phyloP scores from a whole-genome alignment of 164 flowering plant species.

The Kalanchoe fedtschenkoi region DNA sequence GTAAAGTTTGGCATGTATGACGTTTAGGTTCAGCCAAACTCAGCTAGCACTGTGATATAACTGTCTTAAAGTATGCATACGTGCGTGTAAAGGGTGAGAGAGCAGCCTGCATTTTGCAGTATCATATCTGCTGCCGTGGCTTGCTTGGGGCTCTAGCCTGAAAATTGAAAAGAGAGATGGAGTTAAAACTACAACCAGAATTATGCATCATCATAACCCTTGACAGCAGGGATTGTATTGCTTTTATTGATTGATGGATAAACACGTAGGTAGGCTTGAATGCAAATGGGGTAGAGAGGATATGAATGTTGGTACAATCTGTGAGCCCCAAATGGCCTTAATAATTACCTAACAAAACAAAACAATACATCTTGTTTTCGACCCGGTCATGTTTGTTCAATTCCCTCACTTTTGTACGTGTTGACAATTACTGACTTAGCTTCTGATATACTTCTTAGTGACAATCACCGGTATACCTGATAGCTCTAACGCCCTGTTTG shows the following conservation, averaged over 20 bases:
- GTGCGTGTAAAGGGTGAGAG: neutral
- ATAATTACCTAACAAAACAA: neutral
- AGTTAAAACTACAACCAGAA: neutral
- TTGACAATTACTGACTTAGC: slow-evolving; percentile 1
- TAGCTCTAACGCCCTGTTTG: neutral
- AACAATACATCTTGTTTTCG: no score
- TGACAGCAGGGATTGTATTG: neutral
- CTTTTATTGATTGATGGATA: neutral
- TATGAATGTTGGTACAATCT: neutral
- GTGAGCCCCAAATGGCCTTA: slow-evolving; percentile 1
- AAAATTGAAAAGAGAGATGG: neutral
- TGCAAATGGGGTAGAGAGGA: neutral
- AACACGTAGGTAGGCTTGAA: neutral
- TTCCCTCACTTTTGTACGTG: neutral
- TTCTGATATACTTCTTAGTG: neutral
- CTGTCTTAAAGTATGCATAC: neutral
- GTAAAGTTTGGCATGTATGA: neutral
- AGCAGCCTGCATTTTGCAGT: neutral
- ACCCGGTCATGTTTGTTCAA: neutral
- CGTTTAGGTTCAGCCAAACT: neutral
- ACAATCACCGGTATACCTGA: neutral
- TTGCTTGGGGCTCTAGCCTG: neutral
- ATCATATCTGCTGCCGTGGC: slow-evolving; percentile 5
- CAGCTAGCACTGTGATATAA: neutral
- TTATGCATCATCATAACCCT: neutral